These are phyloP conservation scores for Agastache rugosa DNA, from an alignment of 257 asterid genomes.

Conservation along the genomic window DNA sequence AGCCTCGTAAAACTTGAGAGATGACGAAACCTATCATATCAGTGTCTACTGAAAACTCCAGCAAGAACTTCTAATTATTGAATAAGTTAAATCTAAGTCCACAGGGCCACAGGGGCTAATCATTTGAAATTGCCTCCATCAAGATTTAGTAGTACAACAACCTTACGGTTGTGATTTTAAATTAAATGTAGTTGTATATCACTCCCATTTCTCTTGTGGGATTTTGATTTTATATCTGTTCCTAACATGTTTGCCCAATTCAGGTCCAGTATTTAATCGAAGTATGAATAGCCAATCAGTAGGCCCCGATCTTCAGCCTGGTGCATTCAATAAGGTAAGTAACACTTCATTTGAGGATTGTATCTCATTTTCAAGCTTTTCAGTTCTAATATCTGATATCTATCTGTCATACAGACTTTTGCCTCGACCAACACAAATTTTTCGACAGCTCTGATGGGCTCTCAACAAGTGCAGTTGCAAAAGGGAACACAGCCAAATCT, in stretches of 20 bases:
- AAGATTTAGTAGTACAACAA: neutral
- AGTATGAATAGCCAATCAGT: constrained; percentile 51
- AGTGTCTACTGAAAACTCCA: neutral
- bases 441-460: constrained; percentile 45
- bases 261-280: constrained; percentile 58
- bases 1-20: neutral
- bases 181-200: neutral
- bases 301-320: constrained; percentile 57
- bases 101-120: neutral
- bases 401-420: constrained; percentile 46
- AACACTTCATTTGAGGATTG: constrained; percentile 13
- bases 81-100: neutral
- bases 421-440: constrained; percentile 50
- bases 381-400: constrained; percentile 23
- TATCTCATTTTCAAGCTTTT: constrained; percentile 9
- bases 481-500: constrained; percentile 47
- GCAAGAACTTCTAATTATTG: constrained; percentile 12
- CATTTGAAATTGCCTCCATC: neutral
- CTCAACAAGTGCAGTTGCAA: constrained; percentile 57
- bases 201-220: constrained; percentile 9
- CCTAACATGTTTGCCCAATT: constrained; percentile 34
- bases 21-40: neutral
- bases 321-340: constrained; percentile 59
- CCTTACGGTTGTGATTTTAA: neutral
- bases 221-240: constrained; percentile 17